Evolutionary conservation across 148 eudicot species (phyloP).

Genomic region (Camellia granthamiana): DNA sequence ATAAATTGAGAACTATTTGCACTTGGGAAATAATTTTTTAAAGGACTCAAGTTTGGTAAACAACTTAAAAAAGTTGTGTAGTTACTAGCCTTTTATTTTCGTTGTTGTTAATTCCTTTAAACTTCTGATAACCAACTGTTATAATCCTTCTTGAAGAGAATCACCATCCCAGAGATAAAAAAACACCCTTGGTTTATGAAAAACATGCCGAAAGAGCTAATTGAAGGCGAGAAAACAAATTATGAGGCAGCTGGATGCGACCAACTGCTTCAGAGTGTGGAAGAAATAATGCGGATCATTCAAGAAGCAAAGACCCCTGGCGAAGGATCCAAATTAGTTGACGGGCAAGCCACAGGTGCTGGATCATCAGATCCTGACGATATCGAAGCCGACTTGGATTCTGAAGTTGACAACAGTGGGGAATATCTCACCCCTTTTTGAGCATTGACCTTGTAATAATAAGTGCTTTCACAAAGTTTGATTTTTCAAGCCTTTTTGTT

Average conservation of each 20-base stretch:
- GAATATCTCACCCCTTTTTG: slow-evolving; percentile 38
- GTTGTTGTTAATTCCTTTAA: too few species aligned
- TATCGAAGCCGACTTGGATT: slow-evolving; percentile 34
- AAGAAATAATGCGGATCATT: slow-evolving; percentile 59
- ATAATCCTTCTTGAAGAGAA: slow-evolving; percentile 46
- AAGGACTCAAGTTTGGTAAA: too few species aligned
- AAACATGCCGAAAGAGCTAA: slow-evolving; percentile 49
- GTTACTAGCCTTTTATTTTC: too few species aligned
- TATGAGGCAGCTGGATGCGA: slow-evolving; percentile 20
- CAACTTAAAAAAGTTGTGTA: too few species aligned
- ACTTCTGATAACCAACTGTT: neutral
- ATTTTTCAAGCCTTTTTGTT: neutral
- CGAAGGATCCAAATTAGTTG: slow-evolving; percentile 30
- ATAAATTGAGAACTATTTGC: too few species aligned
- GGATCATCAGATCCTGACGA: slow-evolving; percentile 42
- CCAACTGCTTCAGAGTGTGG: slow-evolving; percentile 48
- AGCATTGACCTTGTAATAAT: neutral
- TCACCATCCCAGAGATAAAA: slow-evolving; percentile 77
- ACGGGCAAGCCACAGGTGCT: slow-evolving; percentile 14
- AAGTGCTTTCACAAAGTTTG: neutral
- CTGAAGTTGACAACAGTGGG: slow-evolving; percentile 45
- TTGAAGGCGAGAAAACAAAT: slow-evolving; percentile 52
- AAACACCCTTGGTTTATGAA: slow-evolving; percentile 80
- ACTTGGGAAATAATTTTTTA: too few species aligned
- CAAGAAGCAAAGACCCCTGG: slow-evolving; percentile 64